phyloP scores from a whole-genome alignment of 352 stramenopile species.

The Saprolegnia diclina region DNA sequence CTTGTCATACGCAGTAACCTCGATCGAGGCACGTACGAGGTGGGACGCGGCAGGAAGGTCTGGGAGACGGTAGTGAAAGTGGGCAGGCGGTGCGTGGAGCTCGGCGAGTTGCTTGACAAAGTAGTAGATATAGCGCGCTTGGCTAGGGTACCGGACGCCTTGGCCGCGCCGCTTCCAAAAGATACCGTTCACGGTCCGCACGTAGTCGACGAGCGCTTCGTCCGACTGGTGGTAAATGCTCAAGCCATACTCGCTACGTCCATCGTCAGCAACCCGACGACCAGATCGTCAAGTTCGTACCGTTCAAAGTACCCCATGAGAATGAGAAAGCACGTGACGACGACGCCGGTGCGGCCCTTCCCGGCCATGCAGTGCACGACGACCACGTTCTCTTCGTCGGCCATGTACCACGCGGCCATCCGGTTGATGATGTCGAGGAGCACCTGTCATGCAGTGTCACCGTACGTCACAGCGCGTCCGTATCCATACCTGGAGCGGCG shows the following conservation, averaged over 20 bases:
- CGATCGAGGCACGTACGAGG: background rate
- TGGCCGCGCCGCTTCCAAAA: constrained; percentile 75
- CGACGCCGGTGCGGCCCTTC: constrained; percentile 74
- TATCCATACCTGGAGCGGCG: constrained; percentile 38
- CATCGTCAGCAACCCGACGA: background rate
- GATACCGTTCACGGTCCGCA: constrained; percentile 12
- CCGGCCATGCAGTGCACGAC: constrained; percentile 77
- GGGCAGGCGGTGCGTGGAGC: background rate
- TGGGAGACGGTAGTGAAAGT: constrained; percentile 6
- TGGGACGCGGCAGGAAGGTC: background rate
- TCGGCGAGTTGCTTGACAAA: constrained; percentile 59
- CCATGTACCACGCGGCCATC: constrained; percentile 69
- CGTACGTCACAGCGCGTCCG: background rate
- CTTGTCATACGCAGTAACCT: background rate
- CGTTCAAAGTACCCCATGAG: constrained; percentile 60
- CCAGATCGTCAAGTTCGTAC: background rate
- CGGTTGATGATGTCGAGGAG: constrained; percentile 82
- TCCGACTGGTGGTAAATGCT: constrained; percentile 1
- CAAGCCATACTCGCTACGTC: constrained; percentile 4
- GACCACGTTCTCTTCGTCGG: constrained; percentile 58
- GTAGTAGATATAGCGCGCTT: constrained; percentile 86
- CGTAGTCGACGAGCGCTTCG: constrained; percentile 3
- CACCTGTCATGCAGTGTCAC: constrained; percentile 30
- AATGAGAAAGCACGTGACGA: constrained; percentile 77
- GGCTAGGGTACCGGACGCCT: constrained; percentile 74